These are phyloP conservation scores for Kodamaea kaohsiungensis DNA, from an alignment of 805 yeast genomes.

Conservation along the genomic window DNA sequence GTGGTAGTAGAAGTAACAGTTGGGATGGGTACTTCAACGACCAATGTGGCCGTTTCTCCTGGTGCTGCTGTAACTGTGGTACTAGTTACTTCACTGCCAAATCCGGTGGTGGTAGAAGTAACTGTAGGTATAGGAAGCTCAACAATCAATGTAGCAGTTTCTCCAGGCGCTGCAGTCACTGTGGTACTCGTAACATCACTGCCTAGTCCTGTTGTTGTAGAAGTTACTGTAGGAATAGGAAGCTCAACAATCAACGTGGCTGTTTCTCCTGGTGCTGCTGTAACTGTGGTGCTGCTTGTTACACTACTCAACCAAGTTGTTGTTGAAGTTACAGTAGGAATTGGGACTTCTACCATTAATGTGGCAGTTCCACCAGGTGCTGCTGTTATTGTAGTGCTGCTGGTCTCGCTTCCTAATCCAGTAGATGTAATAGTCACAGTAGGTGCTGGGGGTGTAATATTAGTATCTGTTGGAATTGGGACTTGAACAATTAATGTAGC, in stretches of 20 bases:
- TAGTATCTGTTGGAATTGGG: too few relatives aligned
- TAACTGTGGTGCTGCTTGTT: conserved; percentile 8
- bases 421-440: conserved; percentile 14
- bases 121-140: conserved; percentile 6
- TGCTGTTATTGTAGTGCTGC: conserved; percentile 10
- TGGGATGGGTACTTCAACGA: conserved; percentile 14
- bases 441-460: too few relatives aligned
- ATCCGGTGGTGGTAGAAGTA: conserved; percentile 3
- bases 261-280: conserved; percentile 9
- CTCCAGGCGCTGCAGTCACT: conserved; percentile 9
- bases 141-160: conserved; percentile 2
- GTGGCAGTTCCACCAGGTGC: conserved; percentile 10
- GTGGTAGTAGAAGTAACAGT: conserved; percentile 5
- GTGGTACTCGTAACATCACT: conserved; percentile 8
- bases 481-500: too few relatives aligned
- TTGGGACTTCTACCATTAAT: conserved; percentile 17
- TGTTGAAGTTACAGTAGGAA: conserved; percentile 16
- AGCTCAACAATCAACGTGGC: conserved; percentile 14
- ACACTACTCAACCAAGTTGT: conserved; percentile 8
- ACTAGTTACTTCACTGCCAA: conserved; percentile 4
- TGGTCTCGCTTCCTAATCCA: conserved; percentile 10
- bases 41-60: conserved; percentile 14
- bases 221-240: conserved; percentile 15
- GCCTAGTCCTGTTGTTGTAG: conserved; percentile 3
- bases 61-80: conserved; percentile 5